phyloP scores from a whole-genome alignment of 1,284 basidiomycete genomes.

The Tilletiaria anomala region DNA sequence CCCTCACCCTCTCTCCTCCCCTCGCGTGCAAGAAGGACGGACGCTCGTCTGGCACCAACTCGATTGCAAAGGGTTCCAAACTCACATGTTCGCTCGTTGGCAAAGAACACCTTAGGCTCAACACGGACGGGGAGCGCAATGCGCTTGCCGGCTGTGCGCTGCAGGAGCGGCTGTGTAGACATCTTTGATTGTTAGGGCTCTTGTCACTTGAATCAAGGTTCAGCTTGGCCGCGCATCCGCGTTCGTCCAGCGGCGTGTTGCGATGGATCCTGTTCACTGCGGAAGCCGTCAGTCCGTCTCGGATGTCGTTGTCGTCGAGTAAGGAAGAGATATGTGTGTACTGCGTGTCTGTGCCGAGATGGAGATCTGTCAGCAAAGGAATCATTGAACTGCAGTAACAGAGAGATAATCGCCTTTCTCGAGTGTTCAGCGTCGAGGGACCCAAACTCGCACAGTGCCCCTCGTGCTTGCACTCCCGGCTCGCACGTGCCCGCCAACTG shows the following conservation, averaged over 20 bases:
- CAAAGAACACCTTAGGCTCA: slow-evolving; percentile 39
- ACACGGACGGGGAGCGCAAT: slow-evolving; percentile 39
- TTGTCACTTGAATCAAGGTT: no score
- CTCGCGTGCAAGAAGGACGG: neutral
- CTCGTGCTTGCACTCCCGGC: no score
- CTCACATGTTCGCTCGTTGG: slow-evolving; percentile 37
- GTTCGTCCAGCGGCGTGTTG: no score
- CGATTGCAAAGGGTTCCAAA: slow-evolving; percentile 1
- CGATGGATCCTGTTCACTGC: neutral
- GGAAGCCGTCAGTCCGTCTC: neutral
- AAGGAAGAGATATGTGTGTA: neutral
- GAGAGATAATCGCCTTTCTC: no score
- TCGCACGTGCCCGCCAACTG: no score
- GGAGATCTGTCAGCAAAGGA: no score
- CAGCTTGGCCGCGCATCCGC: no score
- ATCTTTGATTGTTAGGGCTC: slow-evolving; percentile 46
- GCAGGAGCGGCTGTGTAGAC: slow-evolving; percentile 95
- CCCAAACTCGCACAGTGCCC: no score
- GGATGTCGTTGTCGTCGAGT: neutral
- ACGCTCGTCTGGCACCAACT: neutral
- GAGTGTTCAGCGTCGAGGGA: no score
- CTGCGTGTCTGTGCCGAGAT: no score
- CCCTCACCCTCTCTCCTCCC: no score
- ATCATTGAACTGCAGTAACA: no score
- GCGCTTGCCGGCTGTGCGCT: slow-evolving; percentile 59